A percentile compares a stretch with the other conserved stretches of the same genome.
phyloP scores from a whole-genome alignment of 129 eudicot species.

The Dittrichia graveolens region DNA sequence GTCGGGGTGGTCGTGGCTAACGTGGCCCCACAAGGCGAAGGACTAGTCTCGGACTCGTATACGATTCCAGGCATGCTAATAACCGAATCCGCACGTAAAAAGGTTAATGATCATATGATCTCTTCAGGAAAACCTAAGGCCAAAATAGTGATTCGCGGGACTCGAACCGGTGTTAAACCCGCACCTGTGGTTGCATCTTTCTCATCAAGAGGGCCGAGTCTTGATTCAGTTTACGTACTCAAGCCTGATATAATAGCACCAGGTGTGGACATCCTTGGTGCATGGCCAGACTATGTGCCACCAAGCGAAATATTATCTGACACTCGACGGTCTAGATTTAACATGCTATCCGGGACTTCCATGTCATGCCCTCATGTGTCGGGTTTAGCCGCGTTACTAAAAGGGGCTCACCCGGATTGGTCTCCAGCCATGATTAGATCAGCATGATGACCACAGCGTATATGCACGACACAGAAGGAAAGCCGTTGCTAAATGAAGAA shows the following conservation, averaged over 20 bases:
- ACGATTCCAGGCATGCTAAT: constrained; percentile 65
- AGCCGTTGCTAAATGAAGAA: constrained; percentile 57
- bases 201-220: constrained; percentile 74
- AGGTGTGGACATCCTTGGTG: constrained; percentile 80
- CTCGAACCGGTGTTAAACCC: constrained; percentile 56
- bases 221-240: constrained; percentile 44
- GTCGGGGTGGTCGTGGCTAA: constrained; percentile 69
- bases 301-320: constrained; percentile 55
- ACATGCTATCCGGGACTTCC: constrained; percentile 78
- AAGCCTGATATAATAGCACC: constrained; percentile 92
- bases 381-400: constrained; percentile 74
- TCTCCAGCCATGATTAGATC: constrained; percentile 77
- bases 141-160: constrained; percentile 49
- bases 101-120: constrained; percentile 38
- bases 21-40: constrained; percentile 63
- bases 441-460: constrained; percentile 55
- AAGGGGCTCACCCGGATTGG: constrained; percentile 96
- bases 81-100: constrained; percentile 46
- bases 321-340: constrained; percentile 54
- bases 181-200: constrained; percentile 79
- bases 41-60: constrained; percentile 60
- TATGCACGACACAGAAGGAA: constrained; percentile 37
- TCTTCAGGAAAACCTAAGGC: constrained; percentile 52
- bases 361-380: constrained; percentile 94
- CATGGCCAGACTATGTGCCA: constrained; percentile 70